A percentile compares a stretch with the other conserved stretches of the same genome.
Evolutionary conservation across 495 filamentous ascomycete species (phyloP).

Genomic region (Cercophora newfieldiana): DNA sequence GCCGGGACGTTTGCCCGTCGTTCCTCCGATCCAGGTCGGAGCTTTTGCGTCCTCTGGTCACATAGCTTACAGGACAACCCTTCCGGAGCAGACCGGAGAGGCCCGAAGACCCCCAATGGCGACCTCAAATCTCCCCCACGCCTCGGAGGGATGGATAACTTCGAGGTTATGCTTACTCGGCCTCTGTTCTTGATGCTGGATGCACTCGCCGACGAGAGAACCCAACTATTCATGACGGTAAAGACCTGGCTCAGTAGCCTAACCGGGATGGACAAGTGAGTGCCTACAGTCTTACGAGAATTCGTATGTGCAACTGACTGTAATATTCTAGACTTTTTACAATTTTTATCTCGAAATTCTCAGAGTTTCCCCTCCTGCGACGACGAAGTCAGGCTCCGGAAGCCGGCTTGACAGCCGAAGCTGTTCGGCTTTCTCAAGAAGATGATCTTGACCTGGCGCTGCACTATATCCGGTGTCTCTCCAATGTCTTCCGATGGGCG

Average conservation of each 20-base stretch:
- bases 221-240: constrained; percentile 71
- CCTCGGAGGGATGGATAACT: constrained; percentile 52
- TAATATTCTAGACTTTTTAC: constrained; percentile 55
- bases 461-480: constrained; percentile 76
- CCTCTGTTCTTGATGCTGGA: constrained; percentile 85
- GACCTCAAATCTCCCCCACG: constrained; percentile 50
- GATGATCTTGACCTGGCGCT: constrained; percentile 74
- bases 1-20: constrained; percentile 53
- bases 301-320: too few species aligned
- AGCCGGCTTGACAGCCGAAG: not conserved
- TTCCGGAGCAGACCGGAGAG: constrained; percentile 45
- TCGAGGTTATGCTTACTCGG: constrained; percentile 72
- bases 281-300: not conserved
- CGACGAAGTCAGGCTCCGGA: constrained; percentile 24
- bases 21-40: constrained; percentile 57
- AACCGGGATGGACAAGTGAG: constrained; percentile 63
- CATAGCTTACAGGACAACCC: constrained; percentile 69
- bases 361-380: constrained; percentile 54
- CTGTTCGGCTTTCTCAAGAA: constrained; percentile 36
- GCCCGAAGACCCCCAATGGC: constrained; percentile 49
- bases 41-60: constrained; percentile 75
- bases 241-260: constrained; percentile 81
- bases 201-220: constrained; percentile 68
- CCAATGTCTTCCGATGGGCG: constrained; percentile 66
- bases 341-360: constrained; percentile 57